A percentile compares a stretch with the other conserved stretches of the same genome.
Evolutionary conservation across 2,329 filamentous ascomycete species (phyloP).

Genomic region (Aspergillus brasiliensis): DNA sequence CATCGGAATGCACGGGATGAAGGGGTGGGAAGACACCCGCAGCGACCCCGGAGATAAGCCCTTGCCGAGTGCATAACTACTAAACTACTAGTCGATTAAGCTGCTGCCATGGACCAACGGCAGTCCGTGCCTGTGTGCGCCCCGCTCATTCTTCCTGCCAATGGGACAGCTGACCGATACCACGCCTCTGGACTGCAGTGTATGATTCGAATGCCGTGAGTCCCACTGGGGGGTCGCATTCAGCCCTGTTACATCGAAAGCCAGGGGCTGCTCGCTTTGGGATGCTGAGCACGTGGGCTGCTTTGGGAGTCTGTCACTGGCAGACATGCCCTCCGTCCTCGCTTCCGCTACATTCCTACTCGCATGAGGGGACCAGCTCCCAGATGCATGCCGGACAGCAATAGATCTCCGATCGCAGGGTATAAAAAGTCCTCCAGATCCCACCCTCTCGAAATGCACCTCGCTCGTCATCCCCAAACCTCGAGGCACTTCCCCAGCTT

Average conservation of each 20-base stretch:
- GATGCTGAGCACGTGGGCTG: conserved; percentile 3
- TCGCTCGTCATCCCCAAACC: background rate
- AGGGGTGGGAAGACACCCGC: background rate
- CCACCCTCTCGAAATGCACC: background rate
- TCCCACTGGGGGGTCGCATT: background rate
- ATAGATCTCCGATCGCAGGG: background rate
- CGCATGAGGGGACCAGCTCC: background rate
- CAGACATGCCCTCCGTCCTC: background rate
- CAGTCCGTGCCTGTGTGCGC: background rate
- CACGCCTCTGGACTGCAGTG: background rate
- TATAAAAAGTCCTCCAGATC: background rate
- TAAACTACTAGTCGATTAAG: background rate
- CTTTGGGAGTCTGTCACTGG: background rate
- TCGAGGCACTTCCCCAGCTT: background rate
- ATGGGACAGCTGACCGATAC: background rate
- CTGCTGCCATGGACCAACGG: background rate
- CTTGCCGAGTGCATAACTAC: background rate
- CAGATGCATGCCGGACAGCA: background rate
- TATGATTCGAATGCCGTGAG: background rate
- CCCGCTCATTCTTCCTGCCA: background rate
- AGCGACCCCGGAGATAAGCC: background rate
- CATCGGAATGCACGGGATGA: background rate
- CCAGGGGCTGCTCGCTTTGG: background rate
- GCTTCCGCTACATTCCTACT: background rate
- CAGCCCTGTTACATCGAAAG: background rate